Percentiles rank a stretch among this genome's conserved stretches.
phyloP scores from a whole-genome alignment of 177 flowering plant genomes.

The Vitis hybrid region DNA sequence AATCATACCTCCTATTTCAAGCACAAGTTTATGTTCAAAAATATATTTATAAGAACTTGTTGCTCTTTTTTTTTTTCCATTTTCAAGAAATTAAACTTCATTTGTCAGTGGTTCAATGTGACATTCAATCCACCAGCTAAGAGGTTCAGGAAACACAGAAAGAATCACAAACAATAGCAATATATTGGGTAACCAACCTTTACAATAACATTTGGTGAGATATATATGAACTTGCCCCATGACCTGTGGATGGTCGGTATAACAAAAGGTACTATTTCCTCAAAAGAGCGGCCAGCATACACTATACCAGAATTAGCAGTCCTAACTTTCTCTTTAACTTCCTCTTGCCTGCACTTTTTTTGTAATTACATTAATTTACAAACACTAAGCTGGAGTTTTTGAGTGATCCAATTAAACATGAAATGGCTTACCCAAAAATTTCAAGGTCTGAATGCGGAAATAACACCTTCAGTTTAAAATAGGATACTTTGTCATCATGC shows the following conservation, averaged over 20 bases:
- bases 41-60: too few relatives aligned
- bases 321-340: constrained; percentile 21
- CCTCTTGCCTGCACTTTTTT: constrained; percentile 20
- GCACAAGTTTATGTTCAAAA: too few relatives aligned
- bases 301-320: constrained; percentile 3
- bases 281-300: constrained; percentile 7
- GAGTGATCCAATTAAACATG: background rate
- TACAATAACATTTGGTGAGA: constrained; percentile 26
- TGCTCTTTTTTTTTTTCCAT: too few relatives aligned
- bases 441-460: constrained; percentile 35
- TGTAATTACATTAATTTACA: background rate
- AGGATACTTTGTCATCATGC: constrained; percentile 19
- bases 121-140: too few relatives aligned
- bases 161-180: too few relatives aligned
- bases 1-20: too few relatives aligned
- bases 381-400: background rate
- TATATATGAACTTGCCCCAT: constrained; percentile 27
- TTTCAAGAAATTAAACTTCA: too few relatives aligned
- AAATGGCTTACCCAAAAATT: constrained; percentile 28
- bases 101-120: too few relatives aligned
- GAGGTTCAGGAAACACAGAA: too few relatives aligned
- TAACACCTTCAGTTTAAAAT: constrained; percentile 31
- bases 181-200: constrained; percentile 19
- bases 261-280: constrained; percentile 29
- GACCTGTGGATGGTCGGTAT: constrained; percentile 17